These are phyloP conservation scores for Pythium rhizo-oryzae DNA, from an alignment of 352 stramenopile genomes.

Conservation along the genomic window DNA sequence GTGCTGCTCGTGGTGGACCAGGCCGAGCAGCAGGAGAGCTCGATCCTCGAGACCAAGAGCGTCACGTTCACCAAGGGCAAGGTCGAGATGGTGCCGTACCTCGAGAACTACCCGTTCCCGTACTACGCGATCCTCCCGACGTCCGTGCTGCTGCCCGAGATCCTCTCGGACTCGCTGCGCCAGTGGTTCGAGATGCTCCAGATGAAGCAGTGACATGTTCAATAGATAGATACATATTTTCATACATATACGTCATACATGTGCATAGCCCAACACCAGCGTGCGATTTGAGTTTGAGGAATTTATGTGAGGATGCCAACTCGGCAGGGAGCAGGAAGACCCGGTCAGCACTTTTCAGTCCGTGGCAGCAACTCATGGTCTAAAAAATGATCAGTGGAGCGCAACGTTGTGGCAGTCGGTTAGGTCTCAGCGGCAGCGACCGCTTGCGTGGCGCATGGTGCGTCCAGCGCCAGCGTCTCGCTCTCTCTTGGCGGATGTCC, in stretches of 20 bases:
- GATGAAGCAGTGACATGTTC: conserved; percentile 45
- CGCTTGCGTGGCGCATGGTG: too few relatives aligned
- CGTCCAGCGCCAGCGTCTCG: too few relatives aligned
- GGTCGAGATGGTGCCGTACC: conserved; percentile 96
- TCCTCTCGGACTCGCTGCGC: conserved; percentile 98
- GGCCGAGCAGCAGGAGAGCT: conserved; percentile 73
- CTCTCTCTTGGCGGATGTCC: too few relatives aligned
- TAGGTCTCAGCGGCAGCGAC: too few relatives aligned
- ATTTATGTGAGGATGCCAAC: too few relatives aligned
- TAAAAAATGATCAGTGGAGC: too few relatives aligned
- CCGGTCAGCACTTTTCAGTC: too few relatives aligned
- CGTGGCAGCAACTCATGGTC: too few relatives aligned
- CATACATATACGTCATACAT: conserved; percentile 5
- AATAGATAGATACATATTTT: conserved; percentile 22
- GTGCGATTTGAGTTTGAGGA: too few relatives aligned
- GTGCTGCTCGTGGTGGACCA: conserved; percentile 98
- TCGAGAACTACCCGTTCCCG: conserved; percentile 99
- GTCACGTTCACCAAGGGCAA: conserved; percentile 97
- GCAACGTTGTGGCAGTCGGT: too few relatives aligned
- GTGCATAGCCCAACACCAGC: too few relatives aligned
- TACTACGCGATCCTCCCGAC: conserved; percentile 99
- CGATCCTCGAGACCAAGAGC: conserved; percentile 98
- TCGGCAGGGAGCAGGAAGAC: too few relatives aligned
- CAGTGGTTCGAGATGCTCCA: conserved; percentile 99
- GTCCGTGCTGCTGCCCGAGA: conserved; percentile 96